Evolutionary conservation across 805 yeast species (phyloP).

Genomic region (Starmera quercuum): DNA sequence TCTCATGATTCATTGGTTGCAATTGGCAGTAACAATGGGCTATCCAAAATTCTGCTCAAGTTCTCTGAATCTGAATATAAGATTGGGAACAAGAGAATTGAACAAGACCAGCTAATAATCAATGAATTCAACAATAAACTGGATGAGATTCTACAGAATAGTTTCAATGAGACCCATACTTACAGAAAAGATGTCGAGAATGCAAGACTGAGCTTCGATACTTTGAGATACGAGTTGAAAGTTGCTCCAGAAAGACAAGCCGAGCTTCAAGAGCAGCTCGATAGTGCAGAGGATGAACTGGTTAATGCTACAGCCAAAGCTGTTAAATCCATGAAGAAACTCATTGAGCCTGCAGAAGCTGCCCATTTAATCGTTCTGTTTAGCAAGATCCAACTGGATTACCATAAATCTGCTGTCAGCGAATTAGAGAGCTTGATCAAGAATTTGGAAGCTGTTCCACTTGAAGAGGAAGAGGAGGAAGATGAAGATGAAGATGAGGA

Average conservation of each 20-base stretch:
- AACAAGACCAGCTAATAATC: constrained; percentile 59
- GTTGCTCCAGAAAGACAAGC: constrained; percentile 15
- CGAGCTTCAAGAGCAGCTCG: constrained; percentile 23
- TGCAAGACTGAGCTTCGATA: constrained; percentile 64
- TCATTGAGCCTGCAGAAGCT: constrained; percentile 60
- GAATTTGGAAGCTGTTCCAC: constrained; percentile 30
- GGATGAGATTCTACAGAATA: constrained; percentile 42
- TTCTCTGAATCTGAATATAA: constrained; percentile 50
- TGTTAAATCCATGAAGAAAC: constrained; percentile 68
- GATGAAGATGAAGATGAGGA: constrained; percentile 23
- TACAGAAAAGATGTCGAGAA: constrained; percentile 63
- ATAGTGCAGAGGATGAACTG: constrained; percentile 66
- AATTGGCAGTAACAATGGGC: constrained; percentile 19
- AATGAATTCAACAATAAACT: constrained; percentile 52
- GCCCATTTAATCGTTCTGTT: constrained; percentile 59
- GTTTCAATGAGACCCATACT: constrained; percentile 52
- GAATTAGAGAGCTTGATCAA: constrained; percentile 39
- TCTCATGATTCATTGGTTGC: constrained; percentile 38
- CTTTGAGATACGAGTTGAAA: constrained; percentile 51
- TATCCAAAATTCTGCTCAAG: constrained; percentile 26
- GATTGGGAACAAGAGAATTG: constrained; percentile 61
- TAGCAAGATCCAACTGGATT: constrained; percentile 62
- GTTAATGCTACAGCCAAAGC: constrained; percentile 74
- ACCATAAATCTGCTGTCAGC: constrained; percentile 43
- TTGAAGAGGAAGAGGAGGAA: constrained; percentile 4